These are phyloP conservation scores for Thymus mandschuricus DNA, from an alignment of 257 asterid species.

Conservation along the genomic window DNA sequence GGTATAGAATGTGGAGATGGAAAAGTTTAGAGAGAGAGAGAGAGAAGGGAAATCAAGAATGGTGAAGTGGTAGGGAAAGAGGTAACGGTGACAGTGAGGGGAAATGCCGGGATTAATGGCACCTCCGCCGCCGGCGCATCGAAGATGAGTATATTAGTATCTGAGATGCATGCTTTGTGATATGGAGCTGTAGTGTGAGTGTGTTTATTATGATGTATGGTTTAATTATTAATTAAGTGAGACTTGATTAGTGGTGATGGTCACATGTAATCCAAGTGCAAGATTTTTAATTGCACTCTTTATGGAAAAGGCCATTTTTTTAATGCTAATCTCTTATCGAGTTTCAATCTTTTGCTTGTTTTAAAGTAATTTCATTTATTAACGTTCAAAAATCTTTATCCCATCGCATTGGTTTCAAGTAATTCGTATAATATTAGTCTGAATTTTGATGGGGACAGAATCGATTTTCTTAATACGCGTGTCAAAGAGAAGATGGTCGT, in stretches of 20 bases:
- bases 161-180: slow-evolving; percentile 5
- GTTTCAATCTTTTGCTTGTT: neutral
- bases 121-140: neutral
- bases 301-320: slow-evolving; percentile 19
- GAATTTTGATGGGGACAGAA: no score
- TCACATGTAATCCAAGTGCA: slow-evolving; percentile 37
- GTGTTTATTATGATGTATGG: slow-evolving; percentile 18
- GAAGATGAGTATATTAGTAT: neutral
- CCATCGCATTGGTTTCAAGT: no score
- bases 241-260: slow-evolving; percentile 13
- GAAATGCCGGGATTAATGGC: neutral
- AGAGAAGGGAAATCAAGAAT: neutral
- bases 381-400: no score
- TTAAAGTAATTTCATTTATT: no score
- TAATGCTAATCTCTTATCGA: neutral
- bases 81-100: slow-evolving; percentile 2
- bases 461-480: no score
- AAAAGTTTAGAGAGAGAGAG: slow-evolving; percentile 1
- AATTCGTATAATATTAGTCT: no score
- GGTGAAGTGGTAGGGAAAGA: no score
- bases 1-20: slow-evolving; percentile 13
- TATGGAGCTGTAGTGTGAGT: slow-evolving; percentile 23
- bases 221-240: slow-evolving; percentile 7
- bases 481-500: no score
- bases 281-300: slow-evolving; percentile 39